These are phyloP conservation scores for Boletales sp. DNA, from an alignment of 768 basidiomycete species.

Conservation along the genomic window DNA sequence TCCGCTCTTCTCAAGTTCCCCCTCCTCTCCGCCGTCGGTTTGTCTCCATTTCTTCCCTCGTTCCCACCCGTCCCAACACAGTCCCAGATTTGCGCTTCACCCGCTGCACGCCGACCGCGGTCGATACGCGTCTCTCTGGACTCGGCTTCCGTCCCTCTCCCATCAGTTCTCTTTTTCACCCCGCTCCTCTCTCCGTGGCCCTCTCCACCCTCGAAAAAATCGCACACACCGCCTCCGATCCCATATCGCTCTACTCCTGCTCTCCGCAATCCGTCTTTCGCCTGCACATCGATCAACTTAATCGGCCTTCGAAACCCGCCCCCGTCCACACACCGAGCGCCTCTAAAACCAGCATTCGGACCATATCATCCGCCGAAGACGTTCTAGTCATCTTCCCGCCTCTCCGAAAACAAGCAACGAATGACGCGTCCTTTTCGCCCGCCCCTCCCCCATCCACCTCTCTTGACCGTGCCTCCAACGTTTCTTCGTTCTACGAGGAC, in stretches of 20 bases:
- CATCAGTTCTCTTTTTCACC: conserved; percentile 38
- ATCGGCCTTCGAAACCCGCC: background rate
- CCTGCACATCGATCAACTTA: conserved; percentile 21
- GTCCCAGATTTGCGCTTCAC: conserved; percentile 49
- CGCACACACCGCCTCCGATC: conserved; percentile 1
- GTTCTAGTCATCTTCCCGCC: conserved; percentile 20
- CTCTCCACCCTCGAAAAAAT: conserved; percentile 31
- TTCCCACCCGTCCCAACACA: conserved; percentile 1
- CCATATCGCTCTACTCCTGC: conserved; percentile 28
- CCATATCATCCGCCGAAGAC: conserved; percentile 8
- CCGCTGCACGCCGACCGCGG: conserved; percentile 31
- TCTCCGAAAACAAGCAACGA: conserved; percentile 2
- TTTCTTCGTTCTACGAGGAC: conserved; percentile 19
- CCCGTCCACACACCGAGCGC: background rate
- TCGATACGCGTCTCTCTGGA: conserved; percentile 12
- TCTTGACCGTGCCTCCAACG: conserved; percentile 1
- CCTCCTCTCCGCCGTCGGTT: conserved; percentile 60
- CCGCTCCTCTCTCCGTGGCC: conserved; percentile 35
- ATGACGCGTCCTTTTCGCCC: background rate
- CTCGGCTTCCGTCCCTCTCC: conserved; percentile 27
- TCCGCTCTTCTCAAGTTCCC: conserved; percentile 45
- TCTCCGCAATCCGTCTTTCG: conserved; percentile 25
- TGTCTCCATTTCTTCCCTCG: conserved; percentile 18
- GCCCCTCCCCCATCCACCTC: background rate
- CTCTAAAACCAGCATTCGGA: conserved; percentile 1